Evolutionary conservation across 352 stramenopile species (phyloP).

Genomic region (Saprolegnia parasitica): DNA sequence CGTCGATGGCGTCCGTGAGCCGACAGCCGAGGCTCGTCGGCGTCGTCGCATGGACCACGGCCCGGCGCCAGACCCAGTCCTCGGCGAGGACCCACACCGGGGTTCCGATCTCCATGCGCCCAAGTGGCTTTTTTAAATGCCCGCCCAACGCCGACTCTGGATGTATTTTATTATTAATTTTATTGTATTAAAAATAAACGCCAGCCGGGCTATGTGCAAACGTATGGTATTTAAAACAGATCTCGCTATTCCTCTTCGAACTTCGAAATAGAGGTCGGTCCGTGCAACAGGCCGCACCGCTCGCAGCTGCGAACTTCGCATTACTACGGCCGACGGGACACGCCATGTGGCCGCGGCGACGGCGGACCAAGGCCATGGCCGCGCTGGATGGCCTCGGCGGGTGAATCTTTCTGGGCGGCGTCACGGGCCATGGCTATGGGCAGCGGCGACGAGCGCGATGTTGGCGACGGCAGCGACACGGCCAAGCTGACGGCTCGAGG

Average conservation of each 20-base stretch:
- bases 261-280: too few relatives aligned
- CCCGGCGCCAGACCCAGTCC: constrained; percentile 67
- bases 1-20: constrained; percentile 40
- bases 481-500: too few relatives aligned
- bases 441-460: background rate
- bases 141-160: background rate
- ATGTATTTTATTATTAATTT: background rate
- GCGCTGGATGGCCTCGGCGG: background rate
- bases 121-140: background rate
- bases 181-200: too few relatives aligned
- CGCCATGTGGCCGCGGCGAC: background rate
- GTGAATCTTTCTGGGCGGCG: background rate
- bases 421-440: too few relatives aligned
- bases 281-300: too few relatives aligned
- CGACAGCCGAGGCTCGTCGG: constrained; percentile 47
- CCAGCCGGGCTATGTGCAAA: too few relatives aligned
- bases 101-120: constrained; percentile 62
- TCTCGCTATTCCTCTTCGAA: too few relatives aligned
- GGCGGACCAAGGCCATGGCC: background rate
- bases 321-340: background rate
- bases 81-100: constrained; percentile 72
- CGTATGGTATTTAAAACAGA: too few relatives aligned
- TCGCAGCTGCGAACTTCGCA: background rate
- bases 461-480: too few relatives aligned
- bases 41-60: constrained; percentile 52